Base-by-base conservation (phyloP, 371 early-diverging fungal genomes). In the Syncephalis plumigaleata region DNA sequence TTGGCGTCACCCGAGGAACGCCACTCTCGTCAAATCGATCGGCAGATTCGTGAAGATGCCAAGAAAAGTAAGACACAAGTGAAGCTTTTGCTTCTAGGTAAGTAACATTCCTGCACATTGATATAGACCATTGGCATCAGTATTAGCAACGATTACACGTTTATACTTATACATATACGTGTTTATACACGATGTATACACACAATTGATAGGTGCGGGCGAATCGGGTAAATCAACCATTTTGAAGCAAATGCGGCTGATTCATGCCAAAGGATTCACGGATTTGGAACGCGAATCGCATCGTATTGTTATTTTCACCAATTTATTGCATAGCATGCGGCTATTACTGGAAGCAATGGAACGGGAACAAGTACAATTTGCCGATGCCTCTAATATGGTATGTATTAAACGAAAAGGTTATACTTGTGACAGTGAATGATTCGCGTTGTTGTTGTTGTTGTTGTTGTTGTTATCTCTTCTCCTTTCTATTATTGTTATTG, bases 221-320 rank as follows among this genome's bases (percentile, higher is more conserved):
- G 91, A 91, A 62, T 85, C 86, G 23, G 91, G 91, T 46, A 89
- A 89, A 63, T 81, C 84, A 36, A 91, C 92, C 24, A 81, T 91
- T 47, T 79, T 89, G 26, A 91, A 91, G 50, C 91, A 91, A 60
- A 87, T 91, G 86, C 87, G 86, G 56, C 79, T 93, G 52, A 81
- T 93, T 52, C 84, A 91, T 62, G 86, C 84, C 55, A 70, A 75
- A 25, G 93, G 91, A 4, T 96, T 84, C 60, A 69, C 75, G 16
- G 63, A 67, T 48, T 77, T 78, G 42, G 95, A 94, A 55, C 69
- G 87, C 18, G 59, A 66, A 31, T 61, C 73, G 36, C 91, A 75
- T 70, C 71, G 79, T 46, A 56, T 75, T 31, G 77, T 77, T 1
- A 78, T 94, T 38, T 77, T 81, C 54, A 70, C 78, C 50, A 95